These are phyloP conservation scores for Galeopsis tetrahit DNA, from an alignment of 257 asterid genomes.

Conservation along the genomic window DNA sequence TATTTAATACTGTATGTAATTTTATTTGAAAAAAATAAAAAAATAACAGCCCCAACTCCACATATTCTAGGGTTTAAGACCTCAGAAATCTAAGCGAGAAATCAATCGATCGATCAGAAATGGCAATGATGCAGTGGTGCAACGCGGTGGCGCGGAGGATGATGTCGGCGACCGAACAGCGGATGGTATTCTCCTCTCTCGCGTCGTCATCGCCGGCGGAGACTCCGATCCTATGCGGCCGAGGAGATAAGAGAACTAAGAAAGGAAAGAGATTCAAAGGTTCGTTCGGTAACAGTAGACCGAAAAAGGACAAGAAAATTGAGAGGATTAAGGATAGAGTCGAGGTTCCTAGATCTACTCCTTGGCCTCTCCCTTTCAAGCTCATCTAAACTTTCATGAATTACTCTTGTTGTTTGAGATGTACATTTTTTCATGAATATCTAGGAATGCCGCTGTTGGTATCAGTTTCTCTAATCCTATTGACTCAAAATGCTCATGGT, in stretches of 20 bases:
- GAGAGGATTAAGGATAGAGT: conserved; percentile 79
- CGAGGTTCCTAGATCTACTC: conserved; percentile 91
- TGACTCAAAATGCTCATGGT: conserved; percentile 11
- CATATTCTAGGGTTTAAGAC: conserved; percentile 53
- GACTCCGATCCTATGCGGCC: conserved; percentile 64
- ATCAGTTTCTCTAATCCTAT: conserved; percentile 5
- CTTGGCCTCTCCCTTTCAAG: conserved; percentile 96
- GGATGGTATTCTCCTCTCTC: conserved; percentile 45
- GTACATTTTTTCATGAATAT: conserved; percentile 27
- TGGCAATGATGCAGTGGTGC: conserved; percentile 64
- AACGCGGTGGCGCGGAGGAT: conserved; percentile 50
- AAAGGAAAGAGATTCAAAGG: conserved; percentile 87
- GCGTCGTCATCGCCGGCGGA: conserved; percentile 40
- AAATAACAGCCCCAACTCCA: neutral
- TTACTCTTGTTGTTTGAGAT: conserved; percentile 14
- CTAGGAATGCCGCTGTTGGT: conserved; percentile 6
- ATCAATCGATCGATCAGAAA: conserved; percentile 36
- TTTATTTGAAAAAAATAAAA: too few species aligned
- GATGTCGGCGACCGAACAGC: conserved; percentile 40
- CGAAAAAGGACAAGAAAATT: conserved; percentile 69
- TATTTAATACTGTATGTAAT: too few species aligned
- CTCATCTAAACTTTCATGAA: conserved; percentile 47
- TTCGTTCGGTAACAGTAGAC: conserved; percentile 73
- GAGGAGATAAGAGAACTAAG: conserved; percentile 87
- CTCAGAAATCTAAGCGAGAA: neutral